A percentile compares a stretch with the other conserved stretches of the same genome.
Conservation (phyloP, 2,329 filamentous ascomycete genomes). For the Hirsutella rhossiliensis region DNA sequence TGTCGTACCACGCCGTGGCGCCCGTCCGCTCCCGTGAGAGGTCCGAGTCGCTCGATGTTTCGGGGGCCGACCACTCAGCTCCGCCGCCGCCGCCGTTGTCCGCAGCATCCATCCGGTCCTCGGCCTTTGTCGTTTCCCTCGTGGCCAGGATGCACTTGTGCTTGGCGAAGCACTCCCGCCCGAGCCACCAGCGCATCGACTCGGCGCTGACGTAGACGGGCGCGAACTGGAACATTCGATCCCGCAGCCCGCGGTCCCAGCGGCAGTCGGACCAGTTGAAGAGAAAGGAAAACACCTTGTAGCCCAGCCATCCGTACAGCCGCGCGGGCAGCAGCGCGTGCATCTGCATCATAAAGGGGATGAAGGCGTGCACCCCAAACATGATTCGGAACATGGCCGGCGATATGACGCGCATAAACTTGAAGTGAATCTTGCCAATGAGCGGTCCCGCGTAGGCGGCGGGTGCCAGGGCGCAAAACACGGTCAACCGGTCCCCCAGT, state of each 20-base stretch:
- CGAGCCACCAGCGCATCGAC: slow-evolving; percentile 93
- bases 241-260: slow-evolving; percentile 70
- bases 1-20: slow-evolving; percentile 68
- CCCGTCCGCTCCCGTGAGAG: slow-evolving; percentile 13
- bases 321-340: slow-evolving; percentile 51
- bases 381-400: slow-evolving; percentile 65
- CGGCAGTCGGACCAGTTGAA: slow-evolving; percentile 78
- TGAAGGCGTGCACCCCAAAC: slow-evolving; percentile 89
- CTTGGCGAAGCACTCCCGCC: slow-evolving; percentile 63
- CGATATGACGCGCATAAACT: slow-evolving; percentile 75
- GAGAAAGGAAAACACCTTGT: slow-evolving; percentile 78
- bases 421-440: slow-evolving; percentile 80
- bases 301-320: slow-evolving; percentile 72
- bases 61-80: background rate
- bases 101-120: slow-evolving; percentile 47
- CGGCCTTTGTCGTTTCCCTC: slow-evolving; percentile 51
- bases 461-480: slow-evolving; percentile 84
- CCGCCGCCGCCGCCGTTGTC: slow-evolving; percentile 1
- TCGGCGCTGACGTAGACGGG: slow-evolving; percentile 85
- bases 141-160: slow-evolving; percentile 84
- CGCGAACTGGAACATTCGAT: slow-evolving; percentile 84
- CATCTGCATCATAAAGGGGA: slow-evolving; percentile 86
- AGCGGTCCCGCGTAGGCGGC: slow-evolving; percentile 82
- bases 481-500: slow-evolving; percentile 67
- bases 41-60: background rate